These are phyloP conservation scores for Leavenworthia alabamica DNA, from an alignment of 345 rosid species.

Conservation along the genomic window DNA sequence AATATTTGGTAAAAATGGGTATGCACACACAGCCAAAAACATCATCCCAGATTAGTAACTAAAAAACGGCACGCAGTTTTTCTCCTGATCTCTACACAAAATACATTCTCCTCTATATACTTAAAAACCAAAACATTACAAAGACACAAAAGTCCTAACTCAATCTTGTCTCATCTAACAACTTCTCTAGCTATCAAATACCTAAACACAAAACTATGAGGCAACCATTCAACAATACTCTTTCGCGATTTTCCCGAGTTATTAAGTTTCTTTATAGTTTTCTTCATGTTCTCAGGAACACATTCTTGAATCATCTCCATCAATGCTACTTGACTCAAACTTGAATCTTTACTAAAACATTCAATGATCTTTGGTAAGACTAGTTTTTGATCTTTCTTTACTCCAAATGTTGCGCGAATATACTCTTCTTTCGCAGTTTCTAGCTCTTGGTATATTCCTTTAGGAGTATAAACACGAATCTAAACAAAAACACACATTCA, in stretches of 20 bases:
- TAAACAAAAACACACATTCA: constrained; percentile 27
- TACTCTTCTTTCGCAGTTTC: constrained; percentile 84
- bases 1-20: no score
- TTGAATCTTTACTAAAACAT: constrained; percentile 63
- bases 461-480: constrained; percentile 73
- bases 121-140: constrained; percentile 10
- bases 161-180: constrained; percentile 35
- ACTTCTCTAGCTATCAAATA: constrained; percentile 79
- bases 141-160: background rate
- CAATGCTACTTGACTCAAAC: constrained; percentile 46
- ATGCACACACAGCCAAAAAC: constrained; percentile 17
- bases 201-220: constrained; percentile 76
- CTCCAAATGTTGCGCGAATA: constrained; percentile 62
- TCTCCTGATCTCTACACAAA: constrained; percentile 8
- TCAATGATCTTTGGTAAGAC: constrained; percentile 75
- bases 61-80: constrained; percentile 22
- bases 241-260: constrained; percentile 54
- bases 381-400: constrained; percentile 68
- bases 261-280: constrained; percentile 46
- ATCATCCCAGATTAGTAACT: constrained; percentile 6
- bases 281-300: constrained; percentile 50
- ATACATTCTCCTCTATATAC: background rate
- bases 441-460: constrained; percentile 70
- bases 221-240: constrained; percentile 68
- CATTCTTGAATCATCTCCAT: constrained; percentile 67